Conservation (phyloP, 2,329 filamentous ascomycete genomes). For the Calonectria montana region DNA sequence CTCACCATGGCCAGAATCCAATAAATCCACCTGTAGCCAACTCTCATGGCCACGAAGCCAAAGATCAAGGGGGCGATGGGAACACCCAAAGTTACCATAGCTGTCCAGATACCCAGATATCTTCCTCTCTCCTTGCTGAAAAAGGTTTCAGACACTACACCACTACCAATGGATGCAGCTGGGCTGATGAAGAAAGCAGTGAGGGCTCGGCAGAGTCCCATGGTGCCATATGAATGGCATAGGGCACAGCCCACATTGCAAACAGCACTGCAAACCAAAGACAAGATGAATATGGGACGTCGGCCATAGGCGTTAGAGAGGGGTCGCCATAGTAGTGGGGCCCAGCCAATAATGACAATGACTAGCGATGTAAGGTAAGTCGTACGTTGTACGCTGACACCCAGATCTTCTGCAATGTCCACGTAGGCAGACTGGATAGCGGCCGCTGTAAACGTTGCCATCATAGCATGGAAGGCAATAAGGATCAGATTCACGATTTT, state of each 20-base stretch:
- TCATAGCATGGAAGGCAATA: conserved; percentile 68
- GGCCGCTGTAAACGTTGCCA: conserved; percentile 66
- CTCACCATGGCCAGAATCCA: conserved; percentile 65
- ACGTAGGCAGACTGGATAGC: conserved; percentile 66
- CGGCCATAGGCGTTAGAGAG: conserved; percentile 65
- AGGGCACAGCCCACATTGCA: conserved; percentile 65
- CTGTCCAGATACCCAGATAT: conserved; percentile 35
- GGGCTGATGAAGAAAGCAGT: conserved; percentile 66
- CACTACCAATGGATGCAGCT: conserved; percentile 47
- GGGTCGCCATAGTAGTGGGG: conserved; percentile 66
- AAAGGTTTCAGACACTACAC: conserved; percentile 33
- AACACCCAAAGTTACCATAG: conserved; percentile 37
- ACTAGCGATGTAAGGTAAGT: conserved; percentile 60
- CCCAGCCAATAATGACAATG: conserved; percentile 32
- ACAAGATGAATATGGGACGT: conserved; percentile 63
- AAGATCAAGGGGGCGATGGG: conserved; percentile 51
- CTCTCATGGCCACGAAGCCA: conserved; percentile 60
- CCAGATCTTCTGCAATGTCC: conserved; percentile 62
- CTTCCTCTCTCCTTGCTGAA: conserved; percentile 27
- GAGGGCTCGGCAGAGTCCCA: conserved; percentile 61
- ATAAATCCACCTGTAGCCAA: conserved; percentile 69
- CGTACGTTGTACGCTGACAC: conserved; percentile 58
- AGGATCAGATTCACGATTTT: conserved; percentile 64
- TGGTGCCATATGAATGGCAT: conserved; percentile 58
- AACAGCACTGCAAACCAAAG: conserved; percentile 55